Percentiles rank a stretch among this genome's conserved stretches.
phyloP scores from a whole-genome alignment of 208 protist genomes.

The Acanthamoeba sp. region DNA sequence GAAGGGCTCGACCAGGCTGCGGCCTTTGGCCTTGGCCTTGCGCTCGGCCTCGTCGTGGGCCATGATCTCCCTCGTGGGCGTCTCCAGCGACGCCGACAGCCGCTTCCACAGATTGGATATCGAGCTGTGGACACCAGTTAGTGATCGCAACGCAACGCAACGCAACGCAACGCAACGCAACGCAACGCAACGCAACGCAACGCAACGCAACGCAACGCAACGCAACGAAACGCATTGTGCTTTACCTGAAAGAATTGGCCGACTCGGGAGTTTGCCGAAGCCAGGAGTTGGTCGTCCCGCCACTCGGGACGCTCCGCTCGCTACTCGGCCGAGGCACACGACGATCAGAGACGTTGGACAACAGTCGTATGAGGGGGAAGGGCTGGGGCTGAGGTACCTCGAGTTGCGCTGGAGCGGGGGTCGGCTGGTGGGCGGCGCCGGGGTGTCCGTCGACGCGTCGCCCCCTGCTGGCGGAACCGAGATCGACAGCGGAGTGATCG shows the following conservation, averaged over 20 bases:
- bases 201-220: too few species aligned
- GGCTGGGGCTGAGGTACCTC: too few species aligned
- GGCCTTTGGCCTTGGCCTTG: not conserved
- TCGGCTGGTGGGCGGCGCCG: not conserved
- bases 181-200: too few species aligned
- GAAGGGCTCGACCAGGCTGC: not conserved
- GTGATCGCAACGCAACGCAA: too few species aligned
- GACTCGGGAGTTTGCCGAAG: not conserved
- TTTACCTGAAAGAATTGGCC: conserved; percentile 15
- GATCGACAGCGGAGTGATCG: not conserved
- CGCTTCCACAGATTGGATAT: conserved; percentile 37
- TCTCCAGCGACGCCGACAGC: not conserved
- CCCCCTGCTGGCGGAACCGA: not conserved
- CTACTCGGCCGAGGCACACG: not conserved
- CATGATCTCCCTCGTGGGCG: not conserved
- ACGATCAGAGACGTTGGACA: not conserved
- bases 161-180: too few species aligned
- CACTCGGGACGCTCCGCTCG: not conserved
- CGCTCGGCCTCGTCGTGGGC: not conserved
- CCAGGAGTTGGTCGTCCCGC: not conserved
- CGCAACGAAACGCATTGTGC: too few species aligned
- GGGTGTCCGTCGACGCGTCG: not conserved
- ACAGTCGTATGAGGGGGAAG: not conserved
- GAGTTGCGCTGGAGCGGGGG: not conserved
- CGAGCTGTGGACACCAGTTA: too few species aligned